Evolutionary conservation across 805 yeast genomes (phyloP), one percentile per base, ranked within the genome.

Genomic region (Saccharomycopsis javanensis): DNA sequence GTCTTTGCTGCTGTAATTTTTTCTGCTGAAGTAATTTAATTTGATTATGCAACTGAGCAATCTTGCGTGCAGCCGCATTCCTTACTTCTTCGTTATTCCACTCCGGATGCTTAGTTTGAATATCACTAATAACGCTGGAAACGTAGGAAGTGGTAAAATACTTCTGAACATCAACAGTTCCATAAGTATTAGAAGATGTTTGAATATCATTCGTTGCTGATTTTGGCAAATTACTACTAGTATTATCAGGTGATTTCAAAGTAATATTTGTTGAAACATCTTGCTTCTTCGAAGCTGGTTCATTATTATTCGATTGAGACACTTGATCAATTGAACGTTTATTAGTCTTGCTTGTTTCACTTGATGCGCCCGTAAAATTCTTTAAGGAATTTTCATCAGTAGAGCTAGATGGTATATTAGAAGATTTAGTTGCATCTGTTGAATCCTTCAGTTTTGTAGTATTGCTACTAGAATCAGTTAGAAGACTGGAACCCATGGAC

Each of bases 71-170:
- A 2, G 88, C 88, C 57, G 83, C 72, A 58, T 80, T 78, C 2
- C 85, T 80, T 0, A 83, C 86, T 63, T 83, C 85, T 57, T 80
- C 84, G 60, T 81, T 81, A 10, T 81, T 73, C 65, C 82, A 69
- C 33, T 75, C 77, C 1, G 89, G 89, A 65, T 83, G 79, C 63
- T 82, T 82, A n/a, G 77, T 70, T 65, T 83, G 86, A 55, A 83
- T 83, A 50, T 83, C 81, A 62, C 75, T 79, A 57, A 83, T 79
- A 46, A 83, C 77, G 0, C 86, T 83, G 8, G 86, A 77, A 3
- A 83, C 85, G 63, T 83, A 88, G 1, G 82, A 81, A 78, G 48
- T 42, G 4, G 48, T 42, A 23, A 42, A 48, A 61, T 25, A 58
- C 56, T 30, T 42, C 13, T 42, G 48, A 5, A 67, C 67, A 10